Percentiles rank a stretch among this genome's conserved stretches.
These are phyloP conservation scores for Pseudogymnoascus sp. DNA, from an alignment of 2,329 filamentous ascomycete species.

Conservation along the genomic window DNA sequence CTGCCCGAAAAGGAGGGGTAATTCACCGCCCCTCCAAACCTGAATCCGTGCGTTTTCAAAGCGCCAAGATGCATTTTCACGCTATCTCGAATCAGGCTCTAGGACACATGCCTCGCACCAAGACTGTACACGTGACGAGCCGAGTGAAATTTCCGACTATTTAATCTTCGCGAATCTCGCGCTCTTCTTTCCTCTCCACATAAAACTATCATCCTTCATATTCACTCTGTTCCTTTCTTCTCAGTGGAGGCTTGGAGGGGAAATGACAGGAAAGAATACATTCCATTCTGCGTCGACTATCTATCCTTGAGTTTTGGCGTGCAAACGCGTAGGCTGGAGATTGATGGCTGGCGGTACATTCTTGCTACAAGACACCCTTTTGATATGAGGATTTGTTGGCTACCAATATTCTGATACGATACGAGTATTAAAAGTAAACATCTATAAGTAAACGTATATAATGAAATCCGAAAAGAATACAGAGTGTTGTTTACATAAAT, in stretches of 20 bases:
- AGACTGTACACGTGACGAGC: not conserved
- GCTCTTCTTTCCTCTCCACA: conserved; percentile 34
- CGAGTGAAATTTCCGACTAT: conserved; percentile 7
- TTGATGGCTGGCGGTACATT: conserved; percentile 10
- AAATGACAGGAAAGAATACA: conserved; percentile 60
- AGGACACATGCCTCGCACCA: not conserved
- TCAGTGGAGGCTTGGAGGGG: conserved; percentile 59
- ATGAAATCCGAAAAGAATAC: not conserved
- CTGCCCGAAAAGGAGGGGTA: conserved; percentile 11
- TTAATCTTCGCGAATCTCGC: conserved; percentile 12
- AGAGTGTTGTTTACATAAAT: not conserved
- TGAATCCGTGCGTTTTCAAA: conserved; percentile 10
- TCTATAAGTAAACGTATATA: not conserved
- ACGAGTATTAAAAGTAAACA: not conserved
- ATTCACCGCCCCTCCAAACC: conserved; percentile 8
- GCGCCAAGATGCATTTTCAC: not conserved
- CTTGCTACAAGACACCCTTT: not conserved
- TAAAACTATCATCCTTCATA: conserved; percentile 50
- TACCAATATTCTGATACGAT: not conserved
- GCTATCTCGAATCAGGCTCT: conserved; percentile 2
- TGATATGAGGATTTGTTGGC: not conserved
- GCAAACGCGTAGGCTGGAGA: conserved; percentile 28
- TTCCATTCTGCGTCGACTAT: conserved; percentile 39
- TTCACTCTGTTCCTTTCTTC: conserved; percentile 54
- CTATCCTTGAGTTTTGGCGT: conserved; percentile 50